Percentiles rank a stretch among this genome's conserved stretches.
Conservation (phyloP, 106 monocot genomes). For the Dioscorea alata region DNA sequence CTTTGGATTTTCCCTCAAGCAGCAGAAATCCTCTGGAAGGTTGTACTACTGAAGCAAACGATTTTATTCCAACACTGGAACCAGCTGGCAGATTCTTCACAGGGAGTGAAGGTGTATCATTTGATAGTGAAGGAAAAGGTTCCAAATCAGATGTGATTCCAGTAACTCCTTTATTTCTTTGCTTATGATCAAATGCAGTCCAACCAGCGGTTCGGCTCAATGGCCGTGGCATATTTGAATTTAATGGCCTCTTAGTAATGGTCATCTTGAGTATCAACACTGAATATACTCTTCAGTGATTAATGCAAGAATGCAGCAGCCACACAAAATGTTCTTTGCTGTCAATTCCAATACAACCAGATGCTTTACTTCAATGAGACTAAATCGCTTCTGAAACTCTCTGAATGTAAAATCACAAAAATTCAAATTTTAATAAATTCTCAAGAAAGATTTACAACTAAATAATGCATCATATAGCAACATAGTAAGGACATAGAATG, state of each 20-base stretch:
- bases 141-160: conserved; percentile 16
- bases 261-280: conserved; percentile 5
- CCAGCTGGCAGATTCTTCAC: conserved; percentile 6
- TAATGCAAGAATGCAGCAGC: no score
- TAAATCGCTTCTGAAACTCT: no score
- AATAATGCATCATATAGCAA: no score
- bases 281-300: no score
- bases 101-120: not conserved
- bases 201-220: conserved; percentile 49
- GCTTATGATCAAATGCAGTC: conserved; percentile 72
- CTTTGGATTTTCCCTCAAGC: not conserved
- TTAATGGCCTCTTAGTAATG: conserved; percentile 1
- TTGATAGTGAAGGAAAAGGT: conserved; percentile 65
- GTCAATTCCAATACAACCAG: no score
- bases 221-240: conserved; percentile 36
- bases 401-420: no score
- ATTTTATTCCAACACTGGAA: conserved; percentile 5
- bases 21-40: conserved; percentile 18
- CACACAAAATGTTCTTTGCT: no score
- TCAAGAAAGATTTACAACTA: no score
- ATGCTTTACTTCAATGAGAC: no score
- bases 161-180: conserved; percentile 18
- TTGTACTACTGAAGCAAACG: conserved; percentile 58
- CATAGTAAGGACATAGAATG: no score
- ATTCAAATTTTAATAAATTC: no score